These are phyloP conservation scores for Calamus simplicifolius DNA, from an alignment of 176 grass and related monocot genomes.

Conservation along the genomic window DNA sequence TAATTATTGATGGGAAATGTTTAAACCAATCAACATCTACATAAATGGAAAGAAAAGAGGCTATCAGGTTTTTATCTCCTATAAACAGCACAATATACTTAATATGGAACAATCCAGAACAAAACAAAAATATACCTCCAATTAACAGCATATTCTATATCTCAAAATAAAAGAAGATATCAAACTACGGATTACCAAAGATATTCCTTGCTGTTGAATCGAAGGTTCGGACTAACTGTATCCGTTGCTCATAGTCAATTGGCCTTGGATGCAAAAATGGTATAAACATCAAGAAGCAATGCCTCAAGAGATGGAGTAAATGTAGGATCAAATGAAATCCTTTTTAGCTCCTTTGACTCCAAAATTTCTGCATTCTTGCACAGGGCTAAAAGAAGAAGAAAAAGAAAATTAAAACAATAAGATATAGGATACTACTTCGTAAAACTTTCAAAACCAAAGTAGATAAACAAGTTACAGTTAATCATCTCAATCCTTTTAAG, in stretches of 20 bases:
- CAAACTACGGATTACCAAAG: slow-evolving; percentile 39
- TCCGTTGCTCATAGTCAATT: slow-evolving; percentile 55
- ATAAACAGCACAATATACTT: no score
- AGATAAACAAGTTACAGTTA: no score
- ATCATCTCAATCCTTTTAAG: no score
- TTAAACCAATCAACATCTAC: no score
- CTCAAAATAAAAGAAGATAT: no score
- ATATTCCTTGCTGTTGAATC: slow-evolving; percentile 28
- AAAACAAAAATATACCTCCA: no score
- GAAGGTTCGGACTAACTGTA: slow-evolving; percentile 39
- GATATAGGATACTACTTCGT: not conserved
- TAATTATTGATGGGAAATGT: no score
- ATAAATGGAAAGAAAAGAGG: no score
- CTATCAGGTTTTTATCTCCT: no score
- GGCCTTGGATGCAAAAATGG: slow-evolving; percentile 39
- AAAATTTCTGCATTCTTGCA: slow-evolving; percentile 14
- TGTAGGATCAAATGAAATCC: slow-evolving; percentile 26
- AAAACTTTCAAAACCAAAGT: no score
- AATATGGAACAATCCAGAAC: no score
- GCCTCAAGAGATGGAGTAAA: slow-evolving; percentile 27
- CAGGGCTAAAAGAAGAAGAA: slow-evolving; percentile 30
- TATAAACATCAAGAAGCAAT: slow-evolving; percentile 52
- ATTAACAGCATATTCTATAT: no score
- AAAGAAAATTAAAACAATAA: not conserved
- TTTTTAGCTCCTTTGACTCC: slow-evolving; percentile 36